These are phyloP conservation scores for Cyclostephanos tholiformis DNA, from an alignment of 108 stramenopile genomes.

Conservation along the genomic window DNA sequence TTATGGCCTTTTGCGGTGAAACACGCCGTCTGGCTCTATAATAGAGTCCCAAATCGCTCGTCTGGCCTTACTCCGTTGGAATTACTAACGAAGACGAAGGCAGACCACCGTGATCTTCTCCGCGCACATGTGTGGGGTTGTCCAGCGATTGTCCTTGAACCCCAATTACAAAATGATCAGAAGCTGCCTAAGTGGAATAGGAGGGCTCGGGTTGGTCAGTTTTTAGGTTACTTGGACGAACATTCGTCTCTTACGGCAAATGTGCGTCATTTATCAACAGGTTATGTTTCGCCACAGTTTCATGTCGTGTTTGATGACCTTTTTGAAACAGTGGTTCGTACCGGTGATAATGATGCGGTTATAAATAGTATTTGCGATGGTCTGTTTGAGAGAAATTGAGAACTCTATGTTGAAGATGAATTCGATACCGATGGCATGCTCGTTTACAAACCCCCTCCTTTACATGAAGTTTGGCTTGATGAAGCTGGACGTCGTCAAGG, in stretches of 20 bases:
- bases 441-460: slow-evolving; percentile 20
- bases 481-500: slow-evolving; percentile 9
- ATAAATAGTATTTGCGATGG: background rate
- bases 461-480: slow-evolving; percentile 27
- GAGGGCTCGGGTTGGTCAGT: slow-evolving; percentile 21
- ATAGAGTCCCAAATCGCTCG: no score
- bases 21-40: no score
- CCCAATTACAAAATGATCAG: no score
- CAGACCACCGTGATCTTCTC: slow-evolving; percentile 25
- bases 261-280: slow-evolving; percentile 2
- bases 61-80: slow-evolving; percentile 29
- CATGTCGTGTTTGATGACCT: slow-evolving; percentile 35
- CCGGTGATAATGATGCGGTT: no score
- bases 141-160: no score
- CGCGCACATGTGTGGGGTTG: slow-evolving; percentile 37
- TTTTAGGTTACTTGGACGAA: slow-evolving; percentile 16
- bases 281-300: slow-evolving; percentile 8
- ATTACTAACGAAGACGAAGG: slow-evolving; percentile 18
- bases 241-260: slow-evolving; percentile 25
- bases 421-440: slow-evolving; percentile 13
- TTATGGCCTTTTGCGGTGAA: no score
- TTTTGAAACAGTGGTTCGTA: slow-evolving; percentile 31
- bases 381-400: background rate
- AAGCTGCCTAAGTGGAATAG: slow-evolving; percentile 28
- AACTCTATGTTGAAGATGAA: slow-evolving; percentile 22